Percentiles rank a stretch among this genome's conserved stretches.
phyloP scores from a whole-genome alignment of 257 asterid genomes.

The Datura wrightii region DNA sequence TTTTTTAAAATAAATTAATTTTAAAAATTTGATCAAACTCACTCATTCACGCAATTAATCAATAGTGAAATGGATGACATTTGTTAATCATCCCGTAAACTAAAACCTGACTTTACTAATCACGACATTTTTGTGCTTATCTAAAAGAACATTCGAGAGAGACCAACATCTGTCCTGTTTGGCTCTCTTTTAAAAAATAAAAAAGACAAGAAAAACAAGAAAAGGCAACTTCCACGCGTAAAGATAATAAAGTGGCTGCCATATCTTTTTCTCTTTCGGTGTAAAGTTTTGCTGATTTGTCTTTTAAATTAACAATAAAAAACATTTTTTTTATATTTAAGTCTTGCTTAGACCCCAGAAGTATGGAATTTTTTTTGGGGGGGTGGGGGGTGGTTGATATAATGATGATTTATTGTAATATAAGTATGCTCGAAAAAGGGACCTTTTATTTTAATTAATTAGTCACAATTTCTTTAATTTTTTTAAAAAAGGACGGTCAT shows the following conservation, averaged over 20 bases:
- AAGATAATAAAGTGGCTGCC: conserved; percentile 32
- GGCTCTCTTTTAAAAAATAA: not conserved
- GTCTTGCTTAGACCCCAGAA: not conserved
- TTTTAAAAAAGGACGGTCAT: conserved; percentile 34
- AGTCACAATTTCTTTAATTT: not conserved
- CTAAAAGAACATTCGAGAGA: conserved; percentile 8
- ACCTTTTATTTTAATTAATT: conserved; percentile 37
- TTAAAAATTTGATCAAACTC: too few species aligned
- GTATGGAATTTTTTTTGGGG: not conserved
- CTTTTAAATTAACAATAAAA: conserved; percentile 23
- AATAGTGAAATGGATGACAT: conserved; percentile 35
- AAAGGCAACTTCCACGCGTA: conserved; percentile 3
- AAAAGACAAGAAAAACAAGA: not conserved
- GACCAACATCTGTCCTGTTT: conserved; percentile 20
- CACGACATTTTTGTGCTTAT: not conserved
- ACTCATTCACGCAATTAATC: too few species aligned
- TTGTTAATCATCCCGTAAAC: conserved; percentile 36
- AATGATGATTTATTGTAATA: not conserved
- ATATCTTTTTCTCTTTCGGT: conserved; percentile 52
- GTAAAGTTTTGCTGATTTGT: conserved; percentile 40
- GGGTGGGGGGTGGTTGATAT: not conserved
- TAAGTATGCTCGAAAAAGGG: conserved; percentile 26
- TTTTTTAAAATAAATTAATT: too few species aligned
- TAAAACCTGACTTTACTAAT: conserved; percentile 8
- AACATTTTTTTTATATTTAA: not conserved